Evolutionary conservation across 202 grass and related monocot genomes (phyloP).

Genomic region (Carex sylvatica): DNA sequence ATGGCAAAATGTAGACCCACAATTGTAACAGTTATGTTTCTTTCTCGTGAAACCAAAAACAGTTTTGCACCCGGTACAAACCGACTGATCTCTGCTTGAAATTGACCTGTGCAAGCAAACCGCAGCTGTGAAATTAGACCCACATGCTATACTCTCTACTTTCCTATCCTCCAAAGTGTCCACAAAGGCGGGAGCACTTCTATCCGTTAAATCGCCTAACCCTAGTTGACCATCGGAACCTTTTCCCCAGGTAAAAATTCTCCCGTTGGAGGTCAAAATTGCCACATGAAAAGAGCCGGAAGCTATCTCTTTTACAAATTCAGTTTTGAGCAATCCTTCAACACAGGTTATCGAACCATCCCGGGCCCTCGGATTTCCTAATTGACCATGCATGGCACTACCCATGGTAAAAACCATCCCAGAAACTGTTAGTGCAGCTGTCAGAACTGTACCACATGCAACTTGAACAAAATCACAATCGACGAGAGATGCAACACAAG

Average conservation of each 20-base stretch:
- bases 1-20: slow-evolving; percentile 77
- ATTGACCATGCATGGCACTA: slow-evolving; percentile 54
- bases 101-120: slow-evolving; percentile 79
- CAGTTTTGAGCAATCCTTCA: slow-evolving; percentile 69
- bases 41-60: slow-evolving; percentile 84
- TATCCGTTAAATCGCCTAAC: slow-evolving; percentile 62
- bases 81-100: slow-evolving; percentile 68
- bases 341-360: slow-evolving; percentile 48
- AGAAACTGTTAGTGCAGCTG: slow-evolving; percentile 61
- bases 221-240: slow-evolving; percentile 80
- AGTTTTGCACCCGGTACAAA: slow-evolving; percentile 70
- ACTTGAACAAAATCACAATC: slow-evolving; percentile 91
- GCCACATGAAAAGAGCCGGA: slow-evolving; percentile 75
- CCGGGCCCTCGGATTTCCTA: slow-evolving; percentile 43
- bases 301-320: slow-evolving; percentile 82
- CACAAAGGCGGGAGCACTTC: slow-evolving; percentile 65
- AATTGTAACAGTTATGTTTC: slow-evolving; percentile 90
- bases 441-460: slow-evolving; percentile 67
- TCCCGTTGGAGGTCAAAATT: slow-evolving; percentile 57
- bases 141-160: slow-evolving; percentile 81
- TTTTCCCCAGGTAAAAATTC: slow-evolving; percentile 92
- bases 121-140: slow-evolving; percentile 68
- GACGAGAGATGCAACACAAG: slow-evolving; percentile 58
- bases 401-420: slow-evolving; percentile 91
- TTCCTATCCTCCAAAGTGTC: slow-evolving; percentile 63